These are phyloP conservation scores for Aspergillus pseudoviridinutans DNA, from an alignment of 2,329 filamentous ascomycete species.

Conservation along the genomic window DNA sequence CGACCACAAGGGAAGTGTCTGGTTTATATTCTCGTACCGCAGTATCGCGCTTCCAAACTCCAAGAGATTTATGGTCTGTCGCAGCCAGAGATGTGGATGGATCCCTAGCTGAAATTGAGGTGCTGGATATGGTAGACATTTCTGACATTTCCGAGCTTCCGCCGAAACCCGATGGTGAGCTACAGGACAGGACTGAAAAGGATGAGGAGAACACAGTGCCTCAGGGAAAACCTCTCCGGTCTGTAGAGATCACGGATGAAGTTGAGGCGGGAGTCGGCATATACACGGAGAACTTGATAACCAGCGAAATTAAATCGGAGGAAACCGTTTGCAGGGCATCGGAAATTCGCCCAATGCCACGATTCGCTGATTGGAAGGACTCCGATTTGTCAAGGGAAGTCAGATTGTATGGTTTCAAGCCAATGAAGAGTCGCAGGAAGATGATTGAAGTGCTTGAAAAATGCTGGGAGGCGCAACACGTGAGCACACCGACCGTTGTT, in stretches of 20 bases:
- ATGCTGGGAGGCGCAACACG: constrained; percentile 64
- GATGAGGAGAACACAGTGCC: not conserved
- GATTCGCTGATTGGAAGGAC: constrained; percentile 60
- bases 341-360: constrained; percentile 42
- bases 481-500: constrained; percentile 17
- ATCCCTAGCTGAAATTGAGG: constrained; percentile 59
- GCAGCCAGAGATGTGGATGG: constrained; percentile 65
- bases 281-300: not conserved
- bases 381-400: constrained; percentile 60
- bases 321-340: not conserved
- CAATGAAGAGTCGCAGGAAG: constrained; percentile 61
- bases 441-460: constrained; percentile 68
- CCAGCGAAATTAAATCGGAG: not conserved
- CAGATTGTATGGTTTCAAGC: constrained; percentile 66
- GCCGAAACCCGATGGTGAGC: constrained; percentile 3
- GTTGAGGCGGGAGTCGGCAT: not conserved
- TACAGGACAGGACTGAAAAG: not conserved
- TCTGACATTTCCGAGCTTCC: constrained; percentile 11
- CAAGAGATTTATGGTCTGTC: constrained; percentile 63
- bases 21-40: constrained; percentile 8
- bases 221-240: not conserved
- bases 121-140: constrained; percentile 56
- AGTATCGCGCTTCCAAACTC: constrained; percentile 24
- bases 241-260: not conserved
- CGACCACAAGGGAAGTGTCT: not conserved